Evolutionary conservation across 768 basidiomycete species (phyloP).

Genomic region (Amanita subjunquillea): DNA sequence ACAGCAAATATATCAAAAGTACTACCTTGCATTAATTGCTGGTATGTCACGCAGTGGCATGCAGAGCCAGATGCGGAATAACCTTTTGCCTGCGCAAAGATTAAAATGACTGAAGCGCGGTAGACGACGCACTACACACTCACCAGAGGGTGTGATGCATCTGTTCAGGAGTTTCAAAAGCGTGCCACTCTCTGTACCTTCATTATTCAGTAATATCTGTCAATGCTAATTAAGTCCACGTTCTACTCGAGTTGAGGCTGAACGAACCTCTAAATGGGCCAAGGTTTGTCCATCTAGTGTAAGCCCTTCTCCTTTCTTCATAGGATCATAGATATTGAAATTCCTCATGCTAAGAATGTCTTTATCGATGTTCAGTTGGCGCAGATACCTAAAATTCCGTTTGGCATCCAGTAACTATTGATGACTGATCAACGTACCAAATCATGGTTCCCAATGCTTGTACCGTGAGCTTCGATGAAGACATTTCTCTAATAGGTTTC

Average conservation of each 20-base stretch:
- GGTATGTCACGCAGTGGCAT: constrained; percentile 75
- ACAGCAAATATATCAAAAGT: neutral
- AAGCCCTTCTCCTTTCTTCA: constrained; percentile 79
- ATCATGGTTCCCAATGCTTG: constrained; percentile 88
- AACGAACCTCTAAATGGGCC: constrained; percentile 79
- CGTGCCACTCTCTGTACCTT: constrained; percentile 89
- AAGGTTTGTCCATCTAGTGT: constrained; percentile 91
- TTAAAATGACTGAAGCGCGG: neutral
- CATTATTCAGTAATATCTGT: constrained; percentile 81
- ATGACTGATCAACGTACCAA: constrained; percentile 40
- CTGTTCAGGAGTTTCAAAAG: constrained; percentile 71
- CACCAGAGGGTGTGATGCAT: constrained; percentile 89
- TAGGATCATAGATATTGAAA: constrained; percentile 96
- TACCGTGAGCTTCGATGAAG: constrained; percentile 54
- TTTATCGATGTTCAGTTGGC: constrained; percentile 91
- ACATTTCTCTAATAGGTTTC: constrained; percentile 65
- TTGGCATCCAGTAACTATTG: constrained; percentile 15
- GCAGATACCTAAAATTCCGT: constrained; percentile 52
- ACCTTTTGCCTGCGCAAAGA: constrained; percentile 60
- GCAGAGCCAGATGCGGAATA: constrained; percentile 96
- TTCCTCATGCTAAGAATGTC: constrained; percentile 94
- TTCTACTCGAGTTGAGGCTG: neutral
- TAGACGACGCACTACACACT: constrained; percentile 11
- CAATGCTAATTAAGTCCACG: neutral
- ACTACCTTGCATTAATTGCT: constrained; percentile 86